Evolutionary conservation across 805 yeast genomes (phyloP), one percentile per base, ranked within the genome.

Genomic region (Pichia rugopelliculosa): DNA sequence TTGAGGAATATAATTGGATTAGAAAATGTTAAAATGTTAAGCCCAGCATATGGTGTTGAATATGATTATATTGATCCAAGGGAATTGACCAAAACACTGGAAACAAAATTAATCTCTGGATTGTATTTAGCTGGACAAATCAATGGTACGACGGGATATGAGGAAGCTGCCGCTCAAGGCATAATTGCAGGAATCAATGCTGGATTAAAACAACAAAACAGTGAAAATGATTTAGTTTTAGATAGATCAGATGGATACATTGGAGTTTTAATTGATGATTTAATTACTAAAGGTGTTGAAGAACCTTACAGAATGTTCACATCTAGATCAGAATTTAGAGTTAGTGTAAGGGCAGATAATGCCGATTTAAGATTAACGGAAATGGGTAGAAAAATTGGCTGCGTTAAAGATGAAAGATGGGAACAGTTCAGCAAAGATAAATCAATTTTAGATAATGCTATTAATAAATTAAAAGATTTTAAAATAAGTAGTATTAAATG

Each of bases 261-360:
- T 46, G 99, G 99, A 1, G 96, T 93, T 6, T 69, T 93, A 49
- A 82, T 93, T 42, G 99, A 93, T 65, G 99, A 93, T 68, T 72
- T 93, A 54, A 84, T 90, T 26, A 90, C 96, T 0, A 88, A 88
- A 63, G 99, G 99, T 18, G 96, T 93, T 2, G 87, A 82, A 51
- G 99, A 93, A 64, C 99, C 99, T 1, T 93, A 93, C 62, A 72
- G 99, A 53, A 93, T 93, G 99, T 93, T 93, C 61, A 93, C 99
- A 0, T 88, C 97, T 6, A 75, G 99, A 44, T 86, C 96, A 0
- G 99, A 93, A 62, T 93, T 88, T 62, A 73, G 99, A 60, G 79
- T 93, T 36, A 82, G 89, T 30, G 87, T 89, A 5, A 72, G 99
- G 50, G 82, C 96, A 0, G 99, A 93, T 63, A 93, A 93, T 69